These are phyloP conservation scores for Coemansia sp. DNA, from an alignment of 192 early-diverging fungal genomes.

Conservation along the genomic window DNA sequence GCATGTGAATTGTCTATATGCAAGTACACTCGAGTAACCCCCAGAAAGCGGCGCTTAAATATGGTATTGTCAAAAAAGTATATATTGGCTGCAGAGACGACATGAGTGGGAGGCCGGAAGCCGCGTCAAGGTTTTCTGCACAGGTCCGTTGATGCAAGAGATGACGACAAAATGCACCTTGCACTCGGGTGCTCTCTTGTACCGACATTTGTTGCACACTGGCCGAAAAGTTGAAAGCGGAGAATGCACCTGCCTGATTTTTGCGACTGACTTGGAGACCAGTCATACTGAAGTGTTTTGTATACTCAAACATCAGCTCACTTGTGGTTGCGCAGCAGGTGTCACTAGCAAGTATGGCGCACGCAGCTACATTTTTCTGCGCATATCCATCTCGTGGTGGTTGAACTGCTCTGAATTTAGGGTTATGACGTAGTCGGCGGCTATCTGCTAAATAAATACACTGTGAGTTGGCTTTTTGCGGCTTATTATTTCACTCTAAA, in stretches of 20 bases:
- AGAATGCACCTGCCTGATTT: background rate
- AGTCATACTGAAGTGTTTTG: background rate
- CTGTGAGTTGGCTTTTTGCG: background rate
- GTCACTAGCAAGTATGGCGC: background rate
- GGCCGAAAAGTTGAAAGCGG: background rate
- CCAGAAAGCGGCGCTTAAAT: constrained; percentile 2
- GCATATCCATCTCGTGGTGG: background rate
- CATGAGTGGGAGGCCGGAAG: background rate
- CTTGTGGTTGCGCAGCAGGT: background rate
- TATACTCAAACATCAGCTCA: background rate
- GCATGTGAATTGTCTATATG: background rate
- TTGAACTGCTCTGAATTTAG: background rate
- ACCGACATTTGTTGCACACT: background rate
- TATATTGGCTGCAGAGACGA: background rate
- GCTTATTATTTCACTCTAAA: background rate
- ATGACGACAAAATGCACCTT: background rate
- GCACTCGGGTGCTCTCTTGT: background rate
- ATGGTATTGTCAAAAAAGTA: background rate
- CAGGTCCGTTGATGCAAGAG: background rate
- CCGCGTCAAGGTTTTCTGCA: background rate
- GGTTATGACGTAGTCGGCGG: background rate
- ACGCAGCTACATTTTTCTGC: background rate
- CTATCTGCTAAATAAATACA: background rate
- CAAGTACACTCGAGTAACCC: background rate
- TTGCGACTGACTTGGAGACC: background rate